These are phyloP conservation scores for Pythium folliculosum DNA, from an alignment of 352 stramenopile genomes.

Conservation along the genomic window DNA sequence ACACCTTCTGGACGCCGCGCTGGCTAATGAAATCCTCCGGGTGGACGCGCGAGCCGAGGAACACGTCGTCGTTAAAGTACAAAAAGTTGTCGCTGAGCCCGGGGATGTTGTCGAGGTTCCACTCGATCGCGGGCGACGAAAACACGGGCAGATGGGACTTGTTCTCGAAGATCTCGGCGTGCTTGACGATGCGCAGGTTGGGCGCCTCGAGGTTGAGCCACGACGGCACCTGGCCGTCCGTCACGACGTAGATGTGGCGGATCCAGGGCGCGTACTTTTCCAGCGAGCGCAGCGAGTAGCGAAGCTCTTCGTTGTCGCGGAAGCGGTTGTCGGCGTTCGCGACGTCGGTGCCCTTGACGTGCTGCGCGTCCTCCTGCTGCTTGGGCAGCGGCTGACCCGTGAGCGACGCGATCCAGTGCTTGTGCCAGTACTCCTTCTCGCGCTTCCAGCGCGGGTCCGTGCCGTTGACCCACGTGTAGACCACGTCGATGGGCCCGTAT, in stretches of 20 bases:
- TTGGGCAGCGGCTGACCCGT: constrained; percentile 75
- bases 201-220: constrained; percentile 90
- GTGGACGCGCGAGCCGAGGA: constrained; percentile 85
- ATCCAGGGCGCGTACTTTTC: constrained; percentile 96
- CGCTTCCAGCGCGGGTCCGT: constrained; percentile 92
- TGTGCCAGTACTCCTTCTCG: constrained; percentile 88
- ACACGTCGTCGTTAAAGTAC: constrained; percentile 98
- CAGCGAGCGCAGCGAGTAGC: constrained; percentile 91
- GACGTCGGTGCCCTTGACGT: constrained; percentile 65
- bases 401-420: constrained; percentile 86
- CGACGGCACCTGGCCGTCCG: constrained; percentile 92
- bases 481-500: constrained; percentile 92
- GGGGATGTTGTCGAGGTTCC: constrained; percentile 92
- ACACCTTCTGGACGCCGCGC: constrained; percentile 87
- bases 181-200: constrained; percentile 86
- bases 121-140: constrained; percentile 93
- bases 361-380: constrained; percentile 40
- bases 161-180: constrained; percentile 91
- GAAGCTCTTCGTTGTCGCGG: constrained; percentile 94
- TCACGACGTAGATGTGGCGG: constrained; percentile 94
- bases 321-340: constrained; percentile 91
- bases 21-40: constrained; percentile 93
- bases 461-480: constrained; percentile 97
- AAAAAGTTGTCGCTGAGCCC: constrained; percentile 92
- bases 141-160: constrained; percentile 91